phyloP scores from a whole-genome alignment of 1,284 basidiomycete species.

The Ganoderma lingzhi region DNA sequence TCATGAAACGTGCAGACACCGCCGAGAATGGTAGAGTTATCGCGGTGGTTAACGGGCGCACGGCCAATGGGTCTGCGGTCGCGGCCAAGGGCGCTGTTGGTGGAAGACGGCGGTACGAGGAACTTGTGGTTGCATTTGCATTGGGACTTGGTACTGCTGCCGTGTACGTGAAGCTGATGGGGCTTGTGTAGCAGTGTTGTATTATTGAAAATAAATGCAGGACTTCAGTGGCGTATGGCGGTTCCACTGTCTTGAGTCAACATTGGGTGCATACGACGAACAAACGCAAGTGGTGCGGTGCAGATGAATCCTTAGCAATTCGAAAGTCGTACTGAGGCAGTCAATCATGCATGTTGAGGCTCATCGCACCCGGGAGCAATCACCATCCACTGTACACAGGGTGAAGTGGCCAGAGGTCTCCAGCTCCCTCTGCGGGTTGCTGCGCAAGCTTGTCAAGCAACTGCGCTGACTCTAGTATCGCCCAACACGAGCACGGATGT shows the following conservation, averaged over 20 bases:
- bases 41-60: conserved; percentile 9
- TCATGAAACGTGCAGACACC: conserved; percentile 22
- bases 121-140: conserved; percentile 33
- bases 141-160: conserved; percentile 31
- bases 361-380: too few relatives aligned
- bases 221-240: background rate
- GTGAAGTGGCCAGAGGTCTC: too few relatives aligned
- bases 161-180: conserved; percentile 18
- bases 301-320: too few relatives aligned
- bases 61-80: background rate
- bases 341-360: too few relatives aligned
- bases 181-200: background rate
- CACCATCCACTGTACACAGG: too few relatives aligned
- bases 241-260: background rate
- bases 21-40: conserved; percentile 3
- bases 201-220: background rate
- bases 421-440: too few relatives aligned
- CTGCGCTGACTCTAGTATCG: too few relatives aligned
- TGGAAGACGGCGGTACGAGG: conserved; percentile 22
- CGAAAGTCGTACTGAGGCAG: too few relatives aligned
- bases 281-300: too few relatives aligned
- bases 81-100: conserved; percentile 3
- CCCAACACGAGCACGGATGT: too few relatives aligned
- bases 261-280: too few relatives aligned
- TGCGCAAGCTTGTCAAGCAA: too few relatives aligned